phyloP scores from a whole-genome alignment of 2,329 filamentous ascomycete genomes.

The Botrytis elliptica region DNA sequence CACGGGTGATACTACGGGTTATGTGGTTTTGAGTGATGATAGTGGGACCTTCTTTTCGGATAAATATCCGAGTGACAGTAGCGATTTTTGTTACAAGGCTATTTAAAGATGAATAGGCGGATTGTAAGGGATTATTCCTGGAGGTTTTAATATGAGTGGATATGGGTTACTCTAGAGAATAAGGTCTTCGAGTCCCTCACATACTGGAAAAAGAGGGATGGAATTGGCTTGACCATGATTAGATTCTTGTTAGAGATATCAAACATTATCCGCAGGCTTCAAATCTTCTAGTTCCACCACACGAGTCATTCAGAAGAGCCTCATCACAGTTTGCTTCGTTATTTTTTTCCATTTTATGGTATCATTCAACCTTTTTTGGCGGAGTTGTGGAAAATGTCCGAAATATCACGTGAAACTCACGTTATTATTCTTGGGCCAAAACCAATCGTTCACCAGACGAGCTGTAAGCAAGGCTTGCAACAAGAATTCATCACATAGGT shows the following conservation, averaged over 20 bases:
- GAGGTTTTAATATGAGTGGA: not conserved
- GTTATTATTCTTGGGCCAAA: not conserved
- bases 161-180: not conserved
- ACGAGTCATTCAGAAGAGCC: not conserved
- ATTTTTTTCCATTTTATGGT: not conserved
- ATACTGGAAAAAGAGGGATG: not conserved
- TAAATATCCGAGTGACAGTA: slow-evolving; percentile 19
- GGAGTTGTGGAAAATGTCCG: not conserved
- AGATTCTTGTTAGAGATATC: not conserved
- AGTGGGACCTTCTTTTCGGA: slow-evolving; percentile 14
- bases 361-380: not conserved
- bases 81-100: slow-evolving; percentile 4
- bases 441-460: not conserved
- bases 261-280: not conserved
- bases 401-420: not conserved
- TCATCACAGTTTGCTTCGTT: not conserved
- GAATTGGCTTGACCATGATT: not conserved
- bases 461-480: not conserved
- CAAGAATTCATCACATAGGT: not conserved
- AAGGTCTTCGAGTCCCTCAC: not conserved
- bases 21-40: not conserved
- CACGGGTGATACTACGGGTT: not conserved
- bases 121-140: not conserved
- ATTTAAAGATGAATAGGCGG: not conserved
- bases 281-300: not conserved